Conservation (phyloP, 106 monocot species). For the Iris macrosiphon region DNA sequence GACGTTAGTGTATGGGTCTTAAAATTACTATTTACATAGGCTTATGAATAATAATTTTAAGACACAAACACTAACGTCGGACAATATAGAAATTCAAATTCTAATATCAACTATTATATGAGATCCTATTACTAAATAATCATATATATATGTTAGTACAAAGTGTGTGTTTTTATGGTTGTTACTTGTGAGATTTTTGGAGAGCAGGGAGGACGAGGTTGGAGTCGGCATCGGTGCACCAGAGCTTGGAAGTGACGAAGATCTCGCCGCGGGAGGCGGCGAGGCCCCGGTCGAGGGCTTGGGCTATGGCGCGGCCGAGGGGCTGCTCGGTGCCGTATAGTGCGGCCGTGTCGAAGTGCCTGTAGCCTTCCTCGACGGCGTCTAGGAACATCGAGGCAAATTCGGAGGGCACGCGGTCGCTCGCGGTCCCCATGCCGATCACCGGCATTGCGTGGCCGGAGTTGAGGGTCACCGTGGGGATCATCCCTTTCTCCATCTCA, state of each 20-base stretch:
- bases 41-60: no score
- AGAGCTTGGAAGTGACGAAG: constrained; percentile 54
- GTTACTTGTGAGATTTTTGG: constrained; percentile 25
- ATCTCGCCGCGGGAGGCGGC: constrained; percentile 29
- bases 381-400: constrained; percentile 7
- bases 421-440: constrained; percentile 29
- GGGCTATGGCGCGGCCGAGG: constrained; percentile 36
- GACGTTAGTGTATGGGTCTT: no score
- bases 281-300: constrained; percentile 22
- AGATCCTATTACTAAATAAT: no score
- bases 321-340: constrained; percentile 30
- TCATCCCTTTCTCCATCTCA: no score
- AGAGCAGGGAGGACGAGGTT: constrained; percentile 38
- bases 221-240: constrained; percentile 27
- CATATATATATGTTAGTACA: no score
- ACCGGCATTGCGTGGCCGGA: constrained; percentile 18
- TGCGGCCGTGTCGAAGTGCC: constrained; percentile 50
- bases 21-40: no score
- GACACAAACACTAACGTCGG: no score
- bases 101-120: no score
- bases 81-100: no score
- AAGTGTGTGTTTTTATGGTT: no score
- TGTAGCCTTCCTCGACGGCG: constrained; percentile 27
- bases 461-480: background rate
- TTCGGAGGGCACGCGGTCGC: background rate